phyloP scores from a whole-genome alignment of 495 filamentous ascomycete genomes.

The Penicillium alfredii region DNA sequence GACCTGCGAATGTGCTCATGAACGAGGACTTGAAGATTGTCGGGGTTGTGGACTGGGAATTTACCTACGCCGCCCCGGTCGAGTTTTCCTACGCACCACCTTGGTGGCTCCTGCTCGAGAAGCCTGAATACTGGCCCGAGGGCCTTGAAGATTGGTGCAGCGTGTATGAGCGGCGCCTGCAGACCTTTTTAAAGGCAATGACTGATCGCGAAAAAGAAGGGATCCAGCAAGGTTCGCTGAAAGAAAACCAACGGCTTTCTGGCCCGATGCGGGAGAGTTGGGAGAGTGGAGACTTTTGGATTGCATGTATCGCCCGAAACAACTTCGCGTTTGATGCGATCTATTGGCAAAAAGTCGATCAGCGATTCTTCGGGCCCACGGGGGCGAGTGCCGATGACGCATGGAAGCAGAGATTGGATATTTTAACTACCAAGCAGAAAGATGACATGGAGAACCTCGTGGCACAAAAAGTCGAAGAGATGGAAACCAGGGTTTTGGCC shows the following conservation, averaged over 20 bases:
- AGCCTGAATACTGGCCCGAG: slow-evolving; percentile 27
- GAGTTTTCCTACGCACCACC: slow-evolving; percentile 34
- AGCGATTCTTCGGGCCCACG: slow-evolving; percentile 16
- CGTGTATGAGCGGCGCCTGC: slow-evolving; percentile 8
- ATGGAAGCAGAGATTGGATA: slow-evolving; percentile 10
- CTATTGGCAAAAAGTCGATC: slow-evolving; percentile 20
- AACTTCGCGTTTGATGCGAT: slow-evolving; percentile 20
- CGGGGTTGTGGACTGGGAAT: slow-evolving; percentile 37
- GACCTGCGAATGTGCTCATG: slow-evolving; percentile 22
- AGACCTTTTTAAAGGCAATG: slow-evolving; percentile 9
- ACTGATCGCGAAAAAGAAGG: slow-evolving; percentile 1
- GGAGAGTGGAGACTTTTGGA: slow-evolving; percentile 23
- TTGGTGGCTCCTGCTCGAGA: slow-evolving; percentile 37
- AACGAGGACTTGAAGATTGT: slow-evolving; percentile 7
- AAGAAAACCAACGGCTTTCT: slow-evolving; percentile 14
- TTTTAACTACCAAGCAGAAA: slow-evolving; percentile 6
- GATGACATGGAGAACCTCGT: slow-evolving; percentile 10
- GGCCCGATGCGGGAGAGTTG: slow-evolving; percentile 17
- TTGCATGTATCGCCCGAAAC: slow-evolving; percentile 14
- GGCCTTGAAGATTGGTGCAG: slow-evolving; percentile 19
- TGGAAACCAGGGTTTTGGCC: slow-evolving; percentile 6
- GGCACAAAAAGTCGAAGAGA: slow-evolving; percentile 2
- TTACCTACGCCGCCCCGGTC: slow-evolving; percentile 29
- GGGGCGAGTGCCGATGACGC: slow-evolving; percentile 1
- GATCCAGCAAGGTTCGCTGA: slow-evolving; percentile 7